Evolutionary conservation across 805 yeast species (phyloP).

Genomic region (Candida taoyuanica): DNA sequence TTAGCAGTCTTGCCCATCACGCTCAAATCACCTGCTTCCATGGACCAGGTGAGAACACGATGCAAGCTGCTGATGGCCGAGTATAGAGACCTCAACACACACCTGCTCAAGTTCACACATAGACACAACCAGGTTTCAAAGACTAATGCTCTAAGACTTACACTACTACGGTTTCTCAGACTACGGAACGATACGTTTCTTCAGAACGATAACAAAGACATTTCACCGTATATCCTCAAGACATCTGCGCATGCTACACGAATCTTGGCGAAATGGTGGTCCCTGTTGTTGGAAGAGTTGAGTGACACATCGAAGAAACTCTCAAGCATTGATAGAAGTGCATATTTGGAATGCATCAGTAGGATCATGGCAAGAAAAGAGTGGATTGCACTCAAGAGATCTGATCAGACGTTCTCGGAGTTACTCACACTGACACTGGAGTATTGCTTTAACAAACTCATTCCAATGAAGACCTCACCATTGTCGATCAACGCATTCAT

Average conservation of each 20-base stretch:
- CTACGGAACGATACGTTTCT: slow-evolving; percentile 7
- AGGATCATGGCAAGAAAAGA: slow-evolving; percentile 13
- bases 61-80: slow-evolving; percentile 14
- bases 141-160: slow-evolving; percentile 11
- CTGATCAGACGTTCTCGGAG: slow-evolving; percentile 1
- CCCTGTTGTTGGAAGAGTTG: slow-evolving; percentile 8
- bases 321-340: slow-evolving; percentile 15
- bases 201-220: slow-evolving; percentile 4
- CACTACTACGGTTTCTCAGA: slow-evolving; percentile 12
- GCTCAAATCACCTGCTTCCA: slow-evolving; percentile 6
- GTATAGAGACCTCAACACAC: slow-evolving; percentile 14
- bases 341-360: slow-evolving; percentile 14
- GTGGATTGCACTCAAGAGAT: slow-evolving; percentile 8
- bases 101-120: slow-evolving; percentile 7
- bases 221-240: slow-evolving; percentile 7
- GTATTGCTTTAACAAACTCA: slow-evolving; percentile 13
- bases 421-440: slow-evolving; percentile 10
- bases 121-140: slow-evolving; percentile 7
- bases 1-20: slow-evolving; percentile 8
- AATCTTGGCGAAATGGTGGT: slow-evolving; percentile 14
- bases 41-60: slow-evolving; percentile 8
- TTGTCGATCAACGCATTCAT: slow-evolving; percentile 37
- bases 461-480: slow-evolving; percentile 17
- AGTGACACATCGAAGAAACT: slow-evolving; percentile 1
- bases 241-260: slow-evolving; percentile 11